Evolutionary conservation across 139 green algal species (phyloP).

Genomic region (Coelastrella sp.): DNA sequence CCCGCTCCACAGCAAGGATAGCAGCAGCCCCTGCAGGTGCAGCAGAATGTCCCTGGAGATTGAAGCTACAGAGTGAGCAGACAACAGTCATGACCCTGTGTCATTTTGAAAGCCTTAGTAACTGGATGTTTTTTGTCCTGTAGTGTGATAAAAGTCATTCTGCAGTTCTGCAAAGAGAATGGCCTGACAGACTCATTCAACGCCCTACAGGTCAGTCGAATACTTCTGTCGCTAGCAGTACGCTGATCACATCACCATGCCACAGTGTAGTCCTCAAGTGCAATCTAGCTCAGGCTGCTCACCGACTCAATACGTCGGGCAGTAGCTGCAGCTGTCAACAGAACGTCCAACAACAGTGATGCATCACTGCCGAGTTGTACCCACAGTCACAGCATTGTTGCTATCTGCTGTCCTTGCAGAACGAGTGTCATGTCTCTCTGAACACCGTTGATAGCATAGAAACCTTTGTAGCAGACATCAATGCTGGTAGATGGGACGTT

Average conservation of each 20-base stretch:
- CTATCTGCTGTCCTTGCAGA: slow-evolving; percentile 58
- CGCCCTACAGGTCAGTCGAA: slow-evolving; percentile 79
- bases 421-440: slow-evolving; percentile 93
- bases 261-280: no score
- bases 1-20: slow-evolving; percentile 16
- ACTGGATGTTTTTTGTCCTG: slow-evolving; percentile 50
- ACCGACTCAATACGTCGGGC: no score
- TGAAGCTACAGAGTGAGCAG: slow-evolving; percentile 85
- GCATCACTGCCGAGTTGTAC: no score
- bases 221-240: no score
- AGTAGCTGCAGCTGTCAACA: background rate
- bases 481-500: slow-evolving; percentile 89
- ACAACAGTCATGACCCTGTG: no score
- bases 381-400: background rate
- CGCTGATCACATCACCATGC: no score
- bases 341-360: no score
- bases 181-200: slow-evolving; percentile 88
- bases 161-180: slow-evolving; percentile 99
- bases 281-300: no score
- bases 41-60: slow-evolving; percentile 85
- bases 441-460: slow-evolving; percentile 96
- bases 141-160: slow-evolving; percentile 97
- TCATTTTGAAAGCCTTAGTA: no score
- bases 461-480: slow-evolving; percentile 91
- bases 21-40: slow-evolving; percentile 18